These are phyloP conservation scores for Alternaria panax DNA, from an alignment of 2,329 filamentous ascomycete genomes.

Conservation along the genomic window DNA sequence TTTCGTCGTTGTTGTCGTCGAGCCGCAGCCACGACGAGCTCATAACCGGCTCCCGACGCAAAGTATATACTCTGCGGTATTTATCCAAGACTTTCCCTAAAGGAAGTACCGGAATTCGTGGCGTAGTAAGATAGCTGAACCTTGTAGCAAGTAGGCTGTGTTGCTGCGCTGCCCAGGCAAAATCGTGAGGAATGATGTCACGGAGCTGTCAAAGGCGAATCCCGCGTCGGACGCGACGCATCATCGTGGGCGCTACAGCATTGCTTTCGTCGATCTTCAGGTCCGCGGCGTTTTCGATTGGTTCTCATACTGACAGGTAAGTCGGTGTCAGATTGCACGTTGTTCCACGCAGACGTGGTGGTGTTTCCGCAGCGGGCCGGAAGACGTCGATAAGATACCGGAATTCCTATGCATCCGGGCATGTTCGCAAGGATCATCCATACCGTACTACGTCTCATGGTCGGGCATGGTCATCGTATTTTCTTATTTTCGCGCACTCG, in stretches of 20 bases:
- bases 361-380: not conserved
- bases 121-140: not conserved
- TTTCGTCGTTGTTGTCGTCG: conserved; percentile 6
- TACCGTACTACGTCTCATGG: not conserved
- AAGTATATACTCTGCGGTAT: conserved; percentile 1
- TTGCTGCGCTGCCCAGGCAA: not conserved
- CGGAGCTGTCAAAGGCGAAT: conserved; percentile 2
- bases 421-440: not conserved
- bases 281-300: conserved; percentile 3
- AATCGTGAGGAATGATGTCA: conserved; percentile 9
- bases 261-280: not conserved
- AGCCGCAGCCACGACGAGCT: conserved; percentile 14
- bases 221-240: not conserved
- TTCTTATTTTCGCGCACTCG: not conserved
- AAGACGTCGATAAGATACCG: not conserved
- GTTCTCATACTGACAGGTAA: not conserved
- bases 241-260: not conserved
- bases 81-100: not conserved
- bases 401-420: not conserved
- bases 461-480: not conserved
- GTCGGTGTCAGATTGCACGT: not conserved
- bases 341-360: not conserved
- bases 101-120: not conserved
- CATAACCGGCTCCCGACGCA: not conserved
- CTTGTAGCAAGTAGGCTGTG: conserved; percentile 3